Conservation (phyloP, 176 grass and related monocot species). For the Oryza officinalis region DNA sequence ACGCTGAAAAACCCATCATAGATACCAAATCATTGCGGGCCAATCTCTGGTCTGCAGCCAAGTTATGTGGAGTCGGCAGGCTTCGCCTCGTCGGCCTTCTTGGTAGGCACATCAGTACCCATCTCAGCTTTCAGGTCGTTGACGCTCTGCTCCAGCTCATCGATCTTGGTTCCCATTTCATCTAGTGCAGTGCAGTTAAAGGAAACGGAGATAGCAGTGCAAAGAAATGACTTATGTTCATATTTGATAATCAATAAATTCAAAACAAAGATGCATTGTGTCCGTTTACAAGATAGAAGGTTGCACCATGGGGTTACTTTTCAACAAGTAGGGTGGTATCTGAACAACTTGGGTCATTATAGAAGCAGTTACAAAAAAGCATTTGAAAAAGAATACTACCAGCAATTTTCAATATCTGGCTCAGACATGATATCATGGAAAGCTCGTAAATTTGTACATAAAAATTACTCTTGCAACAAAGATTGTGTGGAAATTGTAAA, state of each 20-base stretch:
- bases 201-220: slow-evolving; percentile 29
- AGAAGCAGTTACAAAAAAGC: slow-evolving; percentile 3
- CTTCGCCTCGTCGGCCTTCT: slow-evolving; percentile 64
- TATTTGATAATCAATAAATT: slow-evolving; percentile 1
- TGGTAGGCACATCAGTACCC: slow-evolving; percentile 47
- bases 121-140: slow-evolving; percentile 90
- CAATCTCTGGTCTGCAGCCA: neutral
- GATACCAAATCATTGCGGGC: slow-evolving; percentile 6
- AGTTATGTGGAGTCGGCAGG: slow-evolving; percentile 47
- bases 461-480: neutral
- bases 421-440: neutral
- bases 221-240: neutral
- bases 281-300: neutral
- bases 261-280: neutral
- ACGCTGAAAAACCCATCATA: slow-evolving; percentile 4
- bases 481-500: neutral
- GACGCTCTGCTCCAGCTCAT: slow-evolving; percentile 92
- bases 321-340: neutral
- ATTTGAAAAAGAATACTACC: neutral
- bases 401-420: neutral
- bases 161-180: slow-evolving; percentile 91
- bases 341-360: neutral
- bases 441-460: neutral
- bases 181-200: slow-evolving; percentile 84
- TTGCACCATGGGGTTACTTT: neutral